Percentiles rank a stretch among this genome's conserved stretches.
These are phyloP conservation scores for Mercurialis annua DNA, from an alignment of 345 rosid genomes.

Conservation along the genomic window DNA sequence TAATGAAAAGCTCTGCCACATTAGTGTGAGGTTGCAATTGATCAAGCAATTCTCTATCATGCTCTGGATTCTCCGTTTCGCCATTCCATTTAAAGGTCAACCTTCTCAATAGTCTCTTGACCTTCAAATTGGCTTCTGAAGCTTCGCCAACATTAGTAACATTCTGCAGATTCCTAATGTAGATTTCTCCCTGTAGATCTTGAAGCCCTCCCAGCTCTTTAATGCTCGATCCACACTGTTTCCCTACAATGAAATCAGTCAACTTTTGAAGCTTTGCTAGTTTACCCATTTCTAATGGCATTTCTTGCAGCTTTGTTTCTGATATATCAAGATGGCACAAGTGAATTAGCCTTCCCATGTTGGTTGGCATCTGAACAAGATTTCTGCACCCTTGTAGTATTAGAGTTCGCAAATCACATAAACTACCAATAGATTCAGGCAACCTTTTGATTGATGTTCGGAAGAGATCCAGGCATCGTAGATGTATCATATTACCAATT, in stretches of 20 bases:
- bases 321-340: conserved; percentile 10
- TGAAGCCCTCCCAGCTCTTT: not conserved
- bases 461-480: no score
- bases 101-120: not conserved
- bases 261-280: conserved; percentile 2
- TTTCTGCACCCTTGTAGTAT: no score
- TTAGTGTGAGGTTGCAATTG: conserved; percentile 9
- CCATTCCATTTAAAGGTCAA: conserved; percentile 2
- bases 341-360: not conserved
- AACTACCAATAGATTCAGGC: no score
- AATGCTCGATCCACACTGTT: not conserved
- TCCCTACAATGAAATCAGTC: not conserved
- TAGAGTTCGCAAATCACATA: no score
- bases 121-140: not conserved
- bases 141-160: not conserved
- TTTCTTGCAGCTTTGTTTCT: not conserved
- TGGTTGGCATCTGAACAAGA: not conserved
- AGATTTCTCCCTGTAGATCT: not conserved
- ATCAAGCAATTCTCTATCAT: not conserved
- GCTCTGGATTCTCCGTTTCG: not conserved
- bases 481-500: no score
- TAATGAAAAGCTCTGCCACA: not conserved
- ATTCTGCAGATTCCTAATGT: conserved; percentile 1
- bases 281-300: not conserved
- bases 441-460: no score